A percentile compares a stretch with the other conserved stretches of the same genome.
These are phyloP conservation scores for Cladosporium sp. DNA, from an alignment of 2,329 filamentous ascomycete genomes.

Conservation along the genomic window DNA sequence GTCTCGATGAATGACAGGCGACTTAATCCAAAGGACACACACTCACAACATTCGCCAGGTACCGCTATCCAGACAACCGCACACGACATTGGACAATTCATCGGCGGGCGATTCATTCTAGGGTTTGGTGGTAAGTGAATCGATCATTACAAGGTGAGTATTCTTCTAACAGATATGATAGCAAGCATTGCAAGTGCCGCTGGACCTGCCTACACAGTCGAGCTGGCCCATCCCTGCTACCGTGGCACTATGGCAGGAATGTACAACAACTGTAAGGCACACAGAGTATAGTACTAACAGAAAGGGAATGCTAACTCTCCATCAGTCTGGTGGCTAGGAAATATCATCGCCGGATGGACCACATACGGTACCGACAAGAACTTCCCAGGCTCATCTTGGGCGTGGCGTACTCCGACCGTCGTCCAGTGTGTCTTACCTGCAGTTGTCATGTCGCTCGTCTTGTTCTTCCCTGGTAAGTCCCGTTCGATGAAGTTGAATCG, in stretches of 20 bases:
- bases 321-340: slow-evolving; percentile 40
- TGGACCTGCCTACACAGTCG: slow-evolving; percentile 57
- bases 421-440: slow-evolving; percentile 25
- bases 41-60: not conserved
- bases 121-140: slow-evolving; percentile 43
- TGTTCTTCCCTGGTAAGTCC: slow-evolving; percentile 37
- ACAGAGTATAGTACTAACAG: not conserved
- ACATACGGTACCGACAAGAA: slow-evolving; percentile 33
- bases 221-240: slow-evolving; percentile 57
- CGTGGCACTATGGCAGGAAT: slow-evolving; percentile 57
- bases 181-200: slow-evolving; percentile 51
- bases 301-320: not conserved
- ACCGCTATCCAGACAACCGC: slow-evolving; percentile 49
- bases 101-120: slow-evolving; percentile 41
- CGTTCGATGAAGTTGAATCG: not conserved
- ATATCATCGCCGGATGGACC: slow-evolving; percentile 51
- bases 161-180: not conserved
- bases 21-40: not conserved
- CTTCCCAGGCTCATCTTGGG: slow-evolving; percentile 20
- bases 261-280: slow-evolving; percentile 38
- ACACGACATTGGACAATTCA: slow-evolving; percentile 47
- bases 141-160: too few relatives aligned
- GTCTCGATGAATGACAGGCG: not conserved
- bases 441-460: slow-evolving; percentile 37
- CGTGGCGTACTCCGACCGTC: slow-evolving; percentile 44